phyloP scores from a whole-genome alignment of 2,329 filamentous ascomycete species.

The Aspergillus udagawae region DNA sequence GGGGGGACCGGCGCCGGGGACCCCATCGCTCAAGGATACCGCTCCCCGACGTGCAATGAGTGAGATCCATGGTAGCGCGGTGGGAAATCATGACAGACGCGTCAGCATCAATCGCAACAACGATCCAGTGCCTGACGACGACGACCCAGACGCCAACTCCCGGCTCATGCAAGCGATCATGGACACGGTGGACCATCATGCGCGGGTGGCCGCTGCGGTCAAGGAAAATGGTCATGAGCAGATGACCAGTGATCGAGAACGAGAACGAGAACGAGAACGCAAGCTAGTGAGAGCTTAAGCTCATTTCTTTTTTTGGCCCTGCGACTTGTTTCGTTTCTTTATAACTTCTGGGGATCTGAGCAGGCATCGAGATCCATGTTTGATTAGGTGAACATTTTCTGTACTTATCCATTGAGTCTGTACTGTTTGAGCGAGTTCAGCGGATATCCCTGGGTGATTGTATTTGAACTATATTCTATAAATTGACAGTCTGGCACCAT shows the following conservation, averaged over 20 bases:
- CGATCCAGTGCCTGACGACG: slow-evolving; percentile 23
- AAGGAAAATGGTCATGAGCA: slow-evolving; percentile 25
- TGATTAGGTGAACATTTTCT: slow-evolving; percentile 1
- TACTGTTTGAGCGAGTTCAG: slow-evolving; percentile 20
- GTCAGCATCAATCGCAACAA: slow-evolving; percentile 16
- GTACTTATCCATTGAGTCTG: slow-evolving; percentile 4
- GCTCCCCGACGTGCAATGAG: slow-evolving; percentile 37
- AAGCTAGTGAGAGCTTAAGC: slow-evolving; percentile 23
- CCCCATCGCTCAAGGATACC: slow-evolving; percentile 20
- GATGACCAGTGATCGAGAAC: slow-evolving; percentile 17
- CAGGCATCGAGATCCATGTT: slow-evolving; percentile 3
- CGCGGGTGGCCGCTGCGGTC: slow-evolving; percentile 31
- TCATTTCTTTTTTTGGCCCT: slow-evolving; percentile 7
- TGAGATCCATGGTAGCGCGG: slow-evolving; percentile 29
- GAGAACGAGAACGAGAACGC: slow-evolving; percentile 27
- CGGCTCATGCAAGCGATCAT: slow-evolving; percentile 41
- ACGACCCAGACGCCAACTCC: slow-evolving; percentile 38
- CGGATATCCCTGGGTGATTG: slow-evolving; percentile 20
- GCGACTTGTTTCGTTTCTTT: slow-evolving; percentile 7
- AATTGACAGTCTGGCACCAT: not conserved
- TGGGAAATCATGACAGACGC: slow-evolving; percentile 16
- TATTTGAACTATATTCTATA: slow-evolving; percentile 2
- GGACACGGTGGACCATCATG: slow-evolving; percentile 40
- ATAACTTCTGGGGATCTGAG: slow-evolving; percentile 7
- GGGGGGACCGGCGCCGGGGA: slow-evolving; percentile 17